Evolutionary conservation across 805 yeast species (phyloP).

Genomic region (Wickerhamiella qilinensis): DNA sequence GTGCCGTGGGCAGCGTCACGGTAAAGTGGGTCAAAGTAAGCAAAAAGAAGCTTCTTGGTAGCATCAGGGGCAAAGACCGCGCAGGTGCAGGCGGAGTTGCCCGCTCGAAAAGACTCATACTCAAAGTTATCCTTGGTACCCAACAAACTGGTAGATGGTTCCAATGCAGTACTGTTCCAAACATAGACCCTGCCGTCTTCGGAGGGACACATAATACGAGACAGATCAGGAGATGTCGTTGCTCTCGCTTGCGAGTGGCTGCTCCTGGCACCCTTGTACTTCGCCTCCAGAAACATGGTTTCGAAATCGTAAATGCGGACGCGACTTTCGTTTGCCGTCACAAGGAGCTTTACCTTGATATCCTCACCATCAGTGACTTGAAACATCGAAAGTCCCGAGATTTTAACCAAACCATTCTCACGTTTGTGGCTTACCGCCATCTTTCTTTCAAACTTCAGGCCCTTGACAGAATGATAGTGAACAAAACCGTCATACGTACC

Average conservation of each 20-base stretch:
- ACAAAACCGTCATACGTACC: constrained; percentile 73
- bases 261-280: constrained; percentile 61
- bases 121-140: neutral
- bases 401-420: constrained; percentile 35
- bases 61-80: constrained; percentile 6
- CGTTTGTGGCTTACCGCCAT: constrained; percentile 24
- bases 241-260: constrained; percentile 60
- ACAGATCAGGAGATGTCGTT: constrained; percentile 36
- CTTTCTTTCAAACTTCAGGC: constrained; percentile 37
- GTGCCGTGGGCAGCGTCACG: neutral
- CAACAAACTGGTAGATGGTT: neutral
- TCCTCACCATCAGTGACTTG: constrained; percentile 6
- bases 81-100: neutral
- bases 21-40: neutral
- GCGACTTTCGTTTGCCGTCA: constrained; percentile 73
- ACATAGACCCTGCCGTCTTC: constrained; percentile 79
- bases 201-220: constrained; percentile 57
- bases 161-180: constrained; percentile 36
- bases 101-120: neutral
- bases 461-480: constrained; percentile 43
- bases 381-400: constrained; percentile 58
- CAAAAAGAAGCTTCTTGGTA: constrained; percentile 1
- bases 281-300: constrained; percentile 39
- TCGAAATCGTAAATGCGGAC: constrained; percentile 47
- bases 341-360: constrained; percentile 27